These are phyloP conservation scores for Lipomyces sp. DNA, from an alignment of 805 yeast species.

Conservation along the genomic window DNA sequence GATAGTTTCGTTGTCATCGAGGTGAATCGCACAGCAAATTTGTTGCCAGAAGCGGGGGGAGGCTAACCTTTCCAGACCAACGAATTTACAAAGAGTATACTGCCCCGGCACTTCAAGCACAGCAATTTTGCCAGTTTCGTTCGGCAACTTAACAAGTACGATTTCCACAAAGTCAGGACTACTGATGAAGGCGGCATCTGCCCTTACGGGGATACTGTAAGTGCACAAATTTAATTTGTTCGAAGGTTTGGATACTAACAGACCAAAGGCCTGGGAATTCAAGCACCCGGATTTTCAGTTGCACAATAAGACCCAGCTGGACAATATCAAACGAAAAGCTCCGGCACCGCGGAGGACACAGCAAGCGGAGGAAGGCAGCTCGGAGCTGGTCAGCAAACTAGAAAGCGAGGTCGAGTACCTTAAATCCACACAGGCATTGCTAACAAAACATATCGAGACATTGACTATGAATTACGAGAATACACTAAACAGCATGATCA, in stretches of 20 bases:
- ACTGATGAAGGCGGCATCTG: conserved; percentile 61
- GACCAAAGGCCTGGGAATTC: conserved; percentile 81
- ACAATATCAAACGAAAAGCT: conserved; percentile 65
- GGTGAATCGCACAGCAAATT: conserved; percentile 37
- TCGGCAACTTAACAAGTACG: conserved; percentile 93
- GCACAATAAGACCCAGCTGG: conserved; percentile 77
- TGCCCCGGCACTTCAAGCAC: conserved; percentile 93
- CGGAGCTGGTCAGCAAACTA: conserved; percentile 32
- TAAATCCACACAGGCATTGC: conserved; percentile 24
- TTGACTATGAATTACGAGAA: conserved; percentile 30
- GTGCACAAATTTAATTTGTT: conserved; percentile 6
- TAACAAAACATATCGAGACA: conserved; percentile 33
- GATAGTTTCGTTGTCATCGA: conserved; percentile 87
- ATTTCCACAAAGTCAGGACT: conserved; percentile 92
- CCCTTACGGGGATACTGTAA: conserved; percentile 63
- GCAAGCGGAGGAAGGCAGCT: conserved; percentile 14
- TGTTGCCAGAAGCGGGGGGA: neutral
- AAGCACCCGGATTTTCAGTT: conserved; percentile 85
- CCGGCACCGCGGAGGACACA: conserved; percentile 38
- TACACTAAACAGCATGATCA: conserved; percentile 31
- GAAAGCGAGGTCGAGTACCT: conserved; percentile 37
- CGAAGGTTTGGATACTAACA: neutral
- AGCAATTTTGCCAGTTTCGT: conserved; percentile 94
- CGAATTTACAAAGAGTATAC: conserved; percentile 83
- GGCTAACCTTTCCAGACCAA: conserved; percentile 54